phyloP scores from a whole-genome alignment of 345 rosid species.

The Hibiscus tridactylites region DNA sequence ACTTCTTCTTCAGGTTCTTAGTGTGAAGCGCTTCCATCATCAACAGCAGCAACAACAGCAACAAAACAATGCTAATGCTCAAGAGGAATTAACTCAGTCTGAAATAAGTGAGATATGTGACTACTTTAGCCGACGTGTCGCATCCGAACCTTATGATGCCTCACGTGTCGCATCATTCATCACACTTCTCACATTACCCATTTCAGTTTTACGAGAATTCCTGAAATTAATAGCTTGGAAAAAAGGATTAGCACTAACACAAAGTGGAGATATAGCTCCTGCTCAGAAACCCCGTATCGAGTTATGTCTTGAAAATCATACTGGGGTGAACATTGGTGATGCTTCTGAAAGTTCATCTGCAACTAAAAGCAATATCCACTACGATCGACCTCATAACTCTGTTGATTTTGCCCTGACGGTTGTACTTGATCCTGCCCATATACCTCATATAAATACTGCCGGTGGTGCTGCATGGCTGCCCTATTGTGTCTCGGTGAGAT shows the following conservation, averaged over 20 bases:
- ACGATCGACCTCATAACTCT: conserved; percentile 65
- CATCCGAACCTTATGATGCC: conserved; percentile 97
- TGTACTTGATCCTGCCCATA: conserved; percentile 87
- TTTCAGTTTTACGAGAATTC: conserved; percentile 86
- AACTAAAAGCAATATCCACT: conserved; percentile 84
- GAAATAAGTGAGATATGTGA: conserved; percentile 95
- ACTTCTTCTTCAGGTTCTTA: conserved; percentile 95
- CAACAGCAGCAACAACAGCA: conserved; percentile 40
- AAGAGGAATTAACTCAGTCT: conserved; percentile 75
- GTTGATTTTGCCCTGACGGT: conserved; percentile 87
- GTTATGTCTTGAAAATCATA: conserved; percentile 85
- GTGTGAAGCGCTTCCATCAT: conserved; percentile 90
- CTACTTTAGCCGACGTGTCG: conserved; percentile 96
- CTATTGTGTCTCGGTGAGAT: conserved; percentile 81
- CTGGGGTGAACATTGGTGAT: conserved; percentile 37
- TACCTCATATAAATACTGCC: conserved; percentile 74
- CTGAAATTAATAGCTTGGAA: conserved; percentile 96
- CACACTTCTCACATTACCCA: conserved; percentile 94
- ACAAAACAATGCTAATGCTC: conserved; percentile 54
- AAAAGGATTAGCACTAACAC: conserved; percentile 73
- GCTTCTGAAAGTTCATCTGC: conserved; percentile 35
- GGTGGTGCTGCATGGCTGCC: conserved; percentile 99
- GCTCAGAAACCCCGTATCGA: conserved; percentile 89
- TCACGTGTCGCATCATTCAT: conserved; percentile 98
- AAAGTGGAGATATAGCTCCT: conserved; percentile 72